phyloP scores from a whole-genome alignment of 2,329 filamentous ascomycete species.

The Venturia oleaginea region DNA sequence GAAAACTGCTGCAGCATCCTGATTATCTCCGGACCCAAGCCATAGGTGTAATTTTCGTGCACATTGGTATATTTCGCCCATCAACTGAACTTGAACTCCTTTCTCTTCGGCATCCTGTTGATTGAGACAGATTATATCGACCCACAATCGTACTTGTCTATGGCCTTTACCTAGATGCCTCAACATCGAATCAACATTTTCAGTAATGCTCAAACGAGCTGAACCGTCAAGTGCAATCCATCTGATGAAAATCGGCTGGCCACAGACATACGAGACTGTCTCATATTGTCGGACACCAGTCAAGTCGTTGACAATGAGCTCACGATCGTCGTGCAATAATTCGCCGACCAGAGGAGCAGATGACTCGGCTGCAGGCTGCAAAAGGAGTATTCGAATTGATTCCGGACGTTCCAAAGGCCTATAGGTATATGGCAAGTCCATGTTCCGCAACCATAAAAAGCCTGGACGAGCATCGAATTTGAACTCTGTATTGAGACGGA shows the following conservation, averaged over 20 bases:
- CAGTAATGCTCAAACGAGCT: background rate
- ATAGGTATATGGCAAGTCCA: background rate
- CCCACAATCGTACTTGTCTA: background rate
- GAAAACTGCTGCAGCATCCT: background rate
- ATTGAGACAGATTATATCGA: conserved; percentile 7
- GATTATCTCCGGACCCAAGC: background rate
- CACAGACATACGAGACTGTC: background rate
- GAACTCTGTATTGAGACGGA: background rate
- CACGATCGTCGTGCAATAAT: background rate
- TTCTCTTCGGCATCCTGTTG: background rate
- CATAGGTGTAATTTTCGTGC: background rate
- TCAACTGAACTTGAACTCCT: background rate
- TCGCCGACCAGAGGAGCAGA: background rate
- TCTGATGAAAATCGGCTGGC: background rate
- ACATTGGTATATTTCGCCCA: background rate
- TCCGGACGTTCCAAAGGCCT: background rate
- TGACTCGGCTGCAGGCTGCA: background rate
- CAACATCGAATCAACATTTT: background rate
- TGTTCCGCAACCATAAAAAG: background rate
- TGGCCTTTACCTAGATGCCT: background rate
- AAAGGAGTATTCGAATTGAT: background rate
- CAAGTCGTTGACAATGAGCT: background rate
- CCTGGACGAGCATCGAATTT: background rate
- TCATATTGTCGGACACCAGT: background rate
- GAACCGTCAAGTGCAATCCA: background rate